phyloP scores from a whole-genome alignment of 2,329 filamentous ascomycete species.

The Hirsutella rhossiliensis region DNA sequence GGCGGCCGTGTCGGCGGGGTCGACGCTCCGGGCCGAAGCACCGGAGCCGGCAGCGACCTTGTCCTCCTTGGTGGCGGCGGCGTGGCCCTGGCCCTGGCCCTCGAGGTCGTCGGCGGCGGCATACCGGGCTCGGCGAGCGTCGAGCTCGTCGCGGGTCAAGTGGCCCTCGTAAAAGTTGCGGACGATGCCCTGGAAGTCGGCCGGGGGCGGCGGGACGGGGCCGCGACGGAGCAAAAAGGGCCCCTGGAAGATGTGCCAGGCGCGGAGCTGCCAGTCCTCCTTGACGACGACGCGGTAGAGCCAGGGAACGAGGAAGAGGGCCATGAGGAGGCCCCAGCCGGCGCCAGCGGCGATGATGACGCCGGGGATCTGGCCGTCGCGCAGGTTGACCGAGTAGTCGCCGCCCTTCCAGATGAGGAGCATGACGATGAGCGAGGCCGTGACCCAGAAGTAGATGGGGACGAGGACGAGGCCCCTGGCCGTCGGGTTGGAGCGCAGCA shows the following conservation, averaged over 20 bases:
- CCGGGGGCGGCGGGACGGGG: slow-evolving; percentile 27
- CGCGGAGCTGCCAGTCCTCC: slow-evolving; percentile 47
- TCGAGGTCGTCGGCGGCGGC: slow-evolving; percentile 12
- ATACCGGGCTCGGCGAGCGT: slow-evolving; percentile 21
- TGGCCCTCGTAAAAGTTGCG: slow-evolving; percentile 46
- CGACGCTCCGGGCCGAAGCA: slow-evolving; percentile 1
- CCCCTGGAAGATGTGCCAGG: slow-evolving; percentile 40
- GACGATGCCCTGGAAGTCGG: slow-evolving; percentile 26
- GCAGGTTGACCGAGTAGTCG: slow-evolving; percentile 32
- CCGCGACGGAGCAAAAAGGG: slow-evolving; percentile 37
- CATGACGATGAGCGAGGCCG: slow-evolving; percentile 41
- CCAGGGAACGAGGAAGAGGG: slow-evolving; percentile 45
- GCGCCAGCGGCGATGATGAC: slow-evolving; percentile 41
- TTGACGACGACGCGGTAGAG: slow-evolving; percentile 44
- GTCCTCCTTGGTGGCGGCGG: neutral
- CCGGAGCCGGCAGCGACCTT: neutral
- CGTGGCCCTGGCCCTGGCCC: neutral
- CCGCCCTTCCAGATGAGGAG: slow-evolving; percentile 48
- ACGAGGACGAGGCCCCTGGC: slow-evolving; percentile 38
- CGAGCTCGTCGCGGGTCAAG: slow-evolving; percentile 39
- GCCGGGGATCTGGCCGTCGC: slow-evolving; percentile 34
- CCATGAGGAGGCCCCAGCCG: slow-evolving; percentile 34
- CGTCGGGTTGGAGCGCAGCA: slow-evolving; percentile 39
- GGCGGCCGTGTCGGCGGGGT: slow-evolving; percentile 17
- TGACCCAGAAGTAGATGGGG: slow-evolving; percentile 45